phyloP scores from a whole-genome alignment of 2,329 filamentous ascomycete species.

The Botrytis galanthina region DNA sequence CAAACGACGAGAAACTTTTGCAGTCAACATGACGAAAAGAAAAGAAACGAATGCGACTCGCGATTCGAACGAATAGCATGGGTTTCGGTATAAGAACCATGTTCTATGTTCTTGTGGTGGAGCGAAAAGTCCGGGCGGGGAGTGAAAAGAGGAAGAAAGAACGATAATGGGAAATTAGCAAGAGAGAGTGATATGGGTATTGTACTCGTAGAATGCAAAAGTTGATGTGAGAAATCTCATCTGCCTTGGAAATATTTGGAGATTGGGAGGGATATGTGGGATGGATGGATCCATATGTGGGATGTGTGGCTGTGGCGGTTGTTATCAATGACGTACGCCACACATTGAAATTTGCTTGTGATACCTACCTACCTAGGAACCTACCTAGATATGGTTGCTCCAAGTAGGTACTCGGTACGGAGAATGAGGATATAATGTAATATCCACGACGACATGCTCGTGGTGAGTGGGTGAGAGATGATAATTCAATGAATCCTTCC shows the following conservation, averaged over 20 bases:
- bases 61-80: slow-evolving; percentile 18
- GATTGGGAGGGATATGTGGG: background rate
- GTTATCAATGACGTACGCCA: slow-evolving; percentile 13
- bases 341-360: background rate
- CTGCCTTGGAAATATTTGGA: background rate
- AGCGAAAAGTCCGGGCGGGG: slow-evolving; percentile 18
- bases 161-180: too few relatives aligned
- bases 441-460: background rate
- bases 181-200: background rate
- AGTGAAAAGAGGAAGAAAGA: background rate
- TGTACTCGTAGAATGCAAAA: background rate
- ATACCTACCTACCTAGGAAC: background rate
- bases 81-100: slow-evolving; percentile 13
- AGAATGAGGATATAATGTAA: background rate
- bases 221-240: background rate
- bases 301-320: slow-evolving; percentile 2
- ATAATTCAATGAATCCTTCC: background rate
- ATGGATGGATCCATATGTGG: background rate
- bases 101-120: slow-evolving; percentile 22
- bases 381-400: too few relatives aligned
- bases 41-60: slow-evolving; percentile 16
- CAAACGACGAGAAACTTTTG: slow-evolving; percentile 28
- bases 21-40: slow-evolving; percentile 28
- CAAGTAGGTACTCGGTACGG: too few relatives aligned
- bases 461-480: background rate